A percentile compares a stretch with the other conserved stretches of the same genome.
phyloP scores from a whole-genome alignment of 2,329 filamentous ascomycete genomes.

The Pseudogymnoascus sp. region DNA sequence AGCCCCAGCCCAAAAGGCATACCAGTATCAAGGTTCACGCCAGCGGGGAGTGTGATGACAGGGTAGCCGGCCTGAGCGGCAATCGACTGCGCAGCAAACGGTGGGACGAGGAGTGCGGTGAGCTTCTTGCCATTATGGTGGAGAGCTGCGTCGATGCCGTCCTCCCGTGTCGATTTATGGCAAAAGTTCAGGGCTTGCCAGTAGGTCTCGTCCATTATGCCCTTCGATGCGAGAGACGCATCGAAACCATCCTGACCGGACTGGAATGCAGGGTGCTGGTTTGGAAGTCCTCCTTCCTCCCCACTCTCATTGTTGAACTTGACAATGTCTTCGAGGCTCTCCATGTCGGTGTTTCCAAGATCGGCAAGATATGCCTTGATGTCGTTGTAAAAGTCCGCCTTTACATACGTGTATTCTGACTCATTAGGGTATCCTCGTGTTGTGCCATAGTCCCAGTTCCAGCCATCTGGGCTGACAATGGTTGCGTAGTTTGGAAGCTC shows the following conservation, averaged over 20 bases:
- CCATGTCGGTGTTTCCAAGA: neutral
- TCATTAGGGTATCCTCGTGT: conserved; percentile 58
- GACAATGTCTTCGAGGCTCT: conserved; percentile 2
- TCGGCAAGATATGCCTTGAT: neutral
- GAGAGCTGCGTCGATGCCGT: conserved; percentile 63
- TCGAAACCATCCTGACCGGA: conserved; percentile 66
- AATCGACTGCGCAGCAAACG: conserved; percentile 57
- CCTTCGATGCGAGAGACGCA: conserved; percentile 51
- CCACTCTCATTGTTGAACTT: conserved; percentile 3
- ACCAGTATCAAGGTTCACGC: conserved; percentile 41
- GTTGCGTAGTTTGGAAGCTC: conserved; percentile 56
- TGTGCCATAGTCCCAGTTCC: conserved; percentile 64
- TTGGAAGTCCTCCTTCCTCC: conserved; percentile 4
- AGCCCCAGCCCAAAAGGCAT: conserved; percentile 55
- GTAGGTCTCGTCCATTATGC: conserved; percentile 56
- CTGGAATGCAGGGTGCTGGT: conserved; percentile 29
- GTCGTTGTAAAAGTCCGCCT: conserved; percentile 3
- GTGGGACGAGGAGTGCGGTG: conserved; percentile 57
- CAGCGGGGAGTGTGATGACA: conserved; percentile 59
- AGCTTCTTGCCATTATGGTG: conserved; percentile 35
- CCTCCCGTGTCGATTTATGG: conserved; percentile 47
- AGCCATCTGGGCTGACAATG: conserved; percentile 57
- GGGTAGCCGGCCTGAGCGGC: conserved; percentile 71
- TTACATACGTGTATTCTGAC: conserved; percentile 30
- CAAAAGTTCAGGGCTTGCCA: conserved; percentile 55